These are phyloP conservation scores for Heliamphora pulchella DNA, from an alignment of 179 eudicot species.

Conservation along the genomic window DNA sequence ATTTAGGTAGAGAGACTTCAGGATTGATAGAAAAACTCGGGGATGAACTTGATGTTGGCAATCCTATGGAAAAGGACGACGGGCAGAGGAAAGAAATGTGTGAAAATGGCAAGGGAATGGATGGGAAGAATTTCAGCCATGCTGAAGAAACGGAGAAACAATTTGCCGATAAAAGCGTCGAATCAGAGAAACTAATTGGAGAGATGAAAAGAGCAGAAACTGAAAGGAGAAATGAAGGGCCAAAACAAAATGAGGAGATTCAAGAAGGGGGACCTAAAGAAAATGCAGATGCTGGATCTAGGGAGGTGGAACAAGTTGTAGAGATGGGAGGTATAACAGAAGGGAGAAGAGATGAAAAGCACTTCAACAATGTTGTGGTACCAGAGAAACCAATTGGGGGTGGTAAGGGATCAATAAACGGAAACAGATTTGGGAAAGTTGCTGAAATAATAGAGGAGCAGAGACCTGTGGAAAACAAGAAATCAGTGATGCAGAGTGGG, in stretches of 20 bases:
- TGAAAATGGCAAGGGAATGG: neutral
- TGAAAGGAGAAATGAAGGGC: conserved; percentile 2
- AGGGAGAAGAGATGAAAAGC: conserved; percentile 13
- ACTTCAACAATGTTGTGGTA: conserved; percentile 2
- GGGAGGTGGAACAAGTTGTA: conserved; percentile 18
- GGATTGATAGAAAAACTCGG: conserved; percentile 24
- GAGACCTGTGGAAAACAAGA: conserved; percentile 12
- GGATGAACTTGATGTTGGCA: conserved; percentile 26
- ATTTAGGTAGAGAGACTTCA: conserved; percentile 24
- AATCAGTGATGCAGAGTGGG: conserved; percentile 25
- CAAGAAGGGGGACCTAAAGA: conserved; percentile 16
- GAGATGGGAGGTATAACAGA: neutral
- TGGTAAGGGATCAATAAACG: conserved; percentile 2
- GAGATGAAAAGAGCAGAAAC: neutral
- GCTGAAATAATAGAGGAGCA: neutral
- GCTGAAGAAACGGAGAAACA: neutral
- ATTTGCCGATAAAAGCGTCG: neutral
- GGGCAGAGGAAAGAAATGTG: neutral
- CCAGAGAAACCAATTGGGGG: conserved; percentile 6
- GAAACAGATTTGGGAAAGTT: neutral
- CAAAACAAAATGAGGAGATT: neutral
- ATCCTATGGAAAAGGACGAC: conserved; percentile 7
- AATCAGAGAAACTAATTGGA: neutral
- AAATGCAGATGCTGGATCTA: conserved; percentile 13
- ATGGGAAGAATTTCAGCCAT: neutral